Base-by-base conservation (phyloP, 2,329 filamentous ascomycete species). In the Colletotrichum acutatum region DNA sequence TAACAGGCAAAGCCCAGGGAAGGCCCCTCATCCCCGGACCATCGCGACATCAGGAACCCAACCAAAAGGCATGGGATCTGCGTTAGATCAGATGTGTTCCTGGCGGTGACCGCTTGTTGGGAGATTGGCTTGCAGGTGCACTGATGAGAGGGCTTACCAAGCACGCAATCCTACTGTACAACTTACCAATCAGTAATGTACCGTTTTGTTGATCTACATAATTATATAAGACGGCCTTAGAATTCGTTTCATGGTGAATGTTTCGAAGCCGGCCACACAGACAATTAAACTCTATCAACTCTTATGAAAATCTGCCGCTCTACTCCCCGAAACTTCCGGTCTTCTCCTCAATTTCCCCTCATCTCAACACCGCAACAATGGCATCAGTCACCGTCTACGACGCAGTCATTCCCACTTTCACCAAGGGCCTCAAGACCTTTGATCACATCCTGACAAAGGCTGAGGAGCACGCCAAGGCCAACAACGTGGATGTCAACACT, bases 401-500 rank as follows among this genome's bases (percentile, higher is more conserved):
- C 37, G 65, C 74, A 19, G 77, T 76, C 54, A 72, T 82, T 28
- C 70, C 72, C n/a, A 60, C 77, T n/a, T 72, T 79, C 37, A 75
- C 52, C 60, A 77, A 75, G 63, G 76, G 77, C 34, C 74, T 81
- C 11, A 63, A 75, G 19, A 72, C 78, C 0, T 76, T 82, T 12
- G 67, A 74, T n/a, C 69, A 74, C 62, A 77, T 83, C 54, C 76
- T 84, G 16, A 68, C 74, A 16, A 82, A 80, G 75, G 79, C 80
- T 28, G 72, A 78, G 56, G 61, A 75, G 42, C 74, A 81, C 56
- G 77, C 79, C 62, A 77, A 80, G 49, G 77, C 76, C 22, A 75
- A 78, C 52, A 76, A 76, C 42, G 42, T 77, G 49, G 75, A 78
- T 53, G 61, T 75, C 24, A 75, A 78, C 66, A 66, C 72, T 9